Evolutionary conservation across 352 stramenopile genomes (phyloP).

Genomic region (Phytopythium aichiense): DNA sequence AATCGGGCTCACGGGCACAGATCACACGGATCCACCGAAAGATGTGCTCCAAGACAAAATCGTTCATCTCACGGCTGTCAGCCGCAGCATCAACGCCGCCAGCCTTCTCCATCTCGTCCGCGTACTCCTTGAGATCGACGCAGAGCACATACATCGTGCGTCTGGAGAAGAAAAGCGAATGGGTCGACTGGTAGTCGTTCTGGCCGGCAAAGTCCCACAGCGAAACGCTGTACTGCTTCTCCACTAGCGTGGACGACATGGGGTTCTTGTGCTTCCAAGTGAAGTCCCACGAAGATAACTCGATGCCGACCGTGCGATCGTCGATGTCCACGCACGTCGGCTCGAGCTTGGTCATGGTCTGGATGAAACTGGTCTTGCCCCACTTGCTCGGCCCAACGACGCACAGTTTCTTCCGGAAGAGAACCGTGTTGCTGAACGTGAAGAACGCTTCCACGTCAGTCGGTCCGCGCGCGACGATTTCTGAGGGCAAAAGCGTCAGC

Average conservation of each 20-base stretch:
- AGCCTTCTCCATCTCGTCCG: background rate
- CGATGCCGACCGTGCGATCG: slow-evolving; percentile 28
- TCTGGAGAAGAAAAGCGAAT: slow-evolving; percentile 15
- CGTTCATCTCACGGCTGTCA: background rate
- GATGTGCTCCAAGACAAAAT: slow-evolving; percentile 12
- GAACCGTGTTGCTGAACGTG: background rate
- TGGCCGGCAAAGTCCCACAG: slow-evolving; percentile 22
- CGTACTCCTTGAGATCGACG: slow-evolving; percentile 9
- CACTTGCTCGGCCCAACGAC: slow-evolving; percentile 23
- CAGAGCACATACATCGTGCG: slow-evolving; percentile 14
- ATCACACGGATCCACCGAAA: slow-evolving; percentile 10
- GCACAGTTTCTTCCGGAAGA: slow-evolving; percentile 23
- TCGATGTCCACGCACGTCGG: slow-evolving; percentile 12
- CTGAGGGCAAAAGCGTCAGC: background rate
- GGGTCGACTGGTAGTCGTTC: slow-evolving; percentile 14
- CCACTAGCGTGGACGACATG: background rate
- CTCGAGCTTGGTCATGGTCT: slow-evolving; percentile 12
- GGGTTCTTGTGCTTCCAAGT: slow-evolving; percentile 4
- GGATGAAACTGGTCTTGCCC: slow-evolving; percentile 33
- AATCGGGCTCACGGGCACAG: background rate
- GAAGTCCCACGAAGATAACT: slow-evolving; percentile 25
- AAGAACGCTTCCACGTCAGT: background rate
- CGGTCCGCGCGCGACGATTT: background rate
- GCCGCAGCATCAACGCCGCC: background rate
- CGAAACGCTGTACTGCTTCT: slow-evolving; percentile 8